Evolutionary conservation across 345 rosid genomes (phyloP), one percentile per base, ranked within the genome.

Genomic region (Eutrema heterophyllum): DNA sequence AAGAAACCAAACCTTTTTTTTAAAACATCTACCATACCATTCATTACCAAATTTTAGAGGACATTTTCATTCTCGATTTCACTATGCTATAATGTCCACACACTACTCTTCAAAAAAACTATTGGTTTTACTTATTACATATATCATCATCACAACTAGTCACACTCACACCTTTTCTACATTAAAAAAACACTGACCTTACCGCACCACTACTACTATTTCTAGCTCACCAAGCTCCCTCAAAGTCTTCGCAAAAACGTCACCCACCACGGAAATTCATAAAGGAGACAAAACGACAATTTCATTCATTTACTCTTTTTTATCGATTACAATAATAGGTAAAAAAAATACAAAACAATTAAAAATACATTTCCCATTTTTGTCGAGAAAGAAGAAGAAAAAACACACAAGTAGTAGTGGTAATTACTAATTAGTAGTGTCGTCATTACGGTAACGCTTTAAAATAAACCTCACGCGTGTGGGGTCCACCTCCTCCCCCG

Each of bases 191-290:
- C 14, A 50, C 73, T 68, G 32, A 50, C 68, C 70, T 39, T 29
- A 67, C 27, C 2, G 40, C 65, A 73, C 71, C 58, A 64, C 71
- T 43, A 66, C 60, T 51, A 57, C 60, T 50, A 57, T 56, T 46
- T 67, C 26, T 65, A 65, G 58, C 53, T 61, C 74, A 68, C 65
- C 43, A 49, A 63, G 30, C 43, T 48, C 71, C 66, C 66, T 68
- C 64, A 62, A 76, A 70, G 75, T 70, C 80, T 36, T 63, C 71
- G 52, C 51, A 44, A 24, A 68, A 27, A 61, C 79, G 79, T 76
- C 75, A 69, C 65, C 41, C 57, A 62, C 63, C 75, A 69, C 59
- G 65, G 59, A 44, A 69, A 69, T 61, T 76, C 59, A 54, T 76
- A 54, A 70, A 38, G 35, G 9, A 61, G 14, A 68, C 64, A 61